These are phyloP conservation scores for Tubosaeta brunneosetosa DNA, from an alignment of 768 basidiomycete species.

Conservation along the genomic window DNA sequence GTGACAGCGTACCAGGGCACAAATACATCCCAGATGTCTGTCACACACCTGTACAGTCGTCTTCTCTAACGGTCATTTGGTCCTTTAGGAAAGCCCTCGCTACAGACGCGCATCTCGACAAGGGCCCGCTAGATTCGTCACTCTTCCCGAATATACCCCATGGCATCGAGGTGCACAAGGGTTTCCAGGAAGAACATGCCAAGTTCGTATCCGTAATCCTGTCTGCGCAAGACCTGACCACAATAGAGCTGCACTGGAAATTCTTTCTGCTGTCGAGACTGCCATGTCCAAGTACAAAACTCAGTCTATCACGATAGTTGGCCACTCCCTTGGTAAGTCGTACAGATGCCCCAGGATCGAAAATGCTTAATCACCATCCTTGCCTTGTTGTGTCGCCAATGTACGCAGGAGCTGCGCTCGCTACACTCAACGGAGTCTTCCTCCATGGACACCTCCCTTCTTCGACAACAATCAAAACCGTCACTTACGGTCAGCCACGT, in stretches of 20 bases:
- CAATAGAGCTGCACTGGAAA: conserved; percentile 35
- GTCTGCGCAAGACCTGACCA: not conserved
- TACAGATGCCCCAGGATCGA: not conserved
- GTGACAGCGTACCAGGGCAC: conserved; percentile 36
- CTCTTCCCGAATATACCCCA: conserved; percentile 46
- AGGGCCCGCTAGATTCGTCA: conserved; percentile 29
- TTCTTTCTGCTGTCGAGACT: conserved; percentile 39
- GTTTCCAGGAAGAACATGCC: conserved; percentile 43
- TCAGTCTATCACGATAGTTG: conserved; percentile 39
- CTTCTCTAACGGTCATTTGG: conserved; percentile 27
- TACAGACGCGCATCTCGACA: conserved; percentile 36
- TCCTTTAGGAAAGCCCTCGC: conserved; percentile 28
- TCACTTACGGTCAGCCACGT: conserved; percentile 34
- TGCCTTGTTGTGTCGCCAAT: not conserved
- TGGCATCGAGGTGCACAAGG: conserved; percentile 39
- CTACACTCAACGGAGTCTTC: conserved; percentile 35
- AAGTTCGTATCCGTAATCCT: conserved; percentile 26
- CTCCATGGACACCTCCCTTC: conserved; percentile 32
- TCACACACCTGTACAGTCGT: conserved; percentile 23
- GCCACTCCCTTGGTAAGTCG: conserved; percentile 37
- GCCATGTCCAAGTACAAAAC: conserved; percentile 33
- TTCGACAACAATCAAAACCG: conserved; percentile 23
- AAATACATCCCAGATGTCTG: conserved; percentile 28
- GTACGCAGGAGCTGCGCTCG: conserved; percentile 30
- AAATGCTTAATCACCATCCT: not conserved